Conservation (phyloP, 2,329 filamentous ascomycete species). For the Cladosporium sp. region DNA sequence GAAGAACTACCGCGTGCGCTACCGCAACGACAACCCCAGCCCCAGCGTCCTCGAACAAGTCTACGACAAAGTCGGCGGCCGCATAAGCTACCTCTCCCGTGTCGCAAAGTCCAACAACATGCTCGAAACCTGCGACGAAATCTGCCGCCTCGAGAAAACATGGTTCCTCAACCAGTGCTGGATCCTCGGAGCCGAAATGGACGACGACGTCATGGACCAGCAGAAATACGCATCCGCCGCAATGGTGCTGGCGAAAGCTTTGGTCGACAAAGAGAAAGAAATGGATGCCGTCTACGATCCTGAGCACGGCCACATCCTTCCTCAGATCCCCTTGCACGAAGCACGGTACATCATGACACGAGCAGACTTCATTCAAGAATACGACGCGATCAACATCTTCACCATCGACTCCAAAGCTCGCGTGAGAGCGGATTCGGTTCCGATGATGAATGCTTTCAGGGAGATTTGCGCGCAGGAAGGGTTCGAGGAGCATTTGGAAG, state of each 20-base stretch:
- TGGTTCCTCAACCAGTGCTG: conserved; percentile 79
- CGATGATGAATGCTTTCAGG: conserved; percentile 90
- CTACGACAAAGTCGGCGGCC: conserved; percentile 81
- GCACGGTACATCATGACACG: conserved; percentile 93
- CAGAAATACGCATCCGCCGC: conserved; percentile 93
- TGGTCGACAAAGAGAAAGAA: conserved; percentile 78
- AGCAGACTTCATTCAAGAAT: conserved; percentile 86
- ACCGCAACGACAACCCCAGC: conserved; percentile 61
- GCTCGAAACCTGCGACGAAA: conserved; percentile 69
- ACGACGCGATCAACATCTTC: conserved; percentile 93
- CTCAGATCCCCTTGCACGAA: conserved; percentile 73
- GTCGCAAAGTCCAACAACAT: conserved; percentile 86
- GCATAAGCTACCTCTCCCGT: conserved; percentile 80
- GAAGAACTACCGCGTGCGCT: conserved; percentile 72
- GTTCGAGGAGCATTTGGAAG: conserved; percentile 78
- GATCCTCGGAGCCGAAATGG: conserved; percentile 72
- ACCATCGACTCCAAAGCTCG: conserved; percentile 83
- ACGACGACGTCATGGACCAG: conserved; percentile 97
- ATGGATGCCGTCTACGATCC: conserved; percentile 59
- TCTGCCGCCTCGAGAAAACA: conserved; percentile 66
- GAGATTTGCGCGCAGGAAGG: conserved; percentile 72
- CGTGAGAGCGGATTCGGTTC: conserved; percentile 88
- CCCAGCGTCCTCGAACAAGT: conserved; percentile 64
- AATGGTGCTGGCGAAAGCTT: conserved; percentile 85
- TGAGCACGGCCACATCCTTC: conserved; percentile 67